A percentile compares a stretch with the other conserved stretches of the same genome.
phyloP scores from a whole-genome alignment of 1,284 basidiomycete genomes.

The Gymnopus androsaceus region DNA sequence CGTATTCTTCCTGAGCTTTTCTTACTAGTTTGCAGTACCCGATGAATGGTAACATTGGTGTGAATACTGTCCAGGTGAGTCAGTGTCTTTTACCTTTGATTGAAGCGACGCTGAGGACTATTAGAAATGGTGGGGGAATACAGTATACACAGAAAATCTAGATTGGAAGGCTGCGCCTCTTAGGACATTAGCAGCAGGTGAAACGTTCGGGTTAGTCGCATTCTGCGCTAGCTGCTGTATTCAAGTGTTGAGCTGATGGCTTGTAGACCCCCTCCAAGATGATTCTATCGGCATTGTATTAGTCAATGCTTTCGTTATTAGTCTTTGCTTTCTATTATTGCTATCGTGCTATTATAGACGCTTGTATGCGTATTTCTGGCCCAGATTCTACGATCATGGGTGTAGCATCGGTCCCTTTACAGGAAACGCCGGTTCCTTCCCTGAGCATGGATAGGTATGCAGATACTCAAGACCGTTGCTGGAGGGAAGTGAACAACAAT shows the following conservation, averaged over 20 bases:
- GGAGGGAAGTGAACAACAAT: too few species aligned
- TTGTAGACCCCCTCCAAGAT: neutral
- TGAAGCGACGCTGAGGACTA: too few species aligned
- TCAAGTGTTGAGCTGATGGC: neutral
- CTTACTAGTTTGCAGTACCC: constrained; percentile 69
- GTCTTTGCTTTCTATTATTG: too few species aligned
- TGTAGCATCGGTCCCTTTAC: too few species aligned
- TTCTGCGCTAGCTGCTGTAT: neutral
- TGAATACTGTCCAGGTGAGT: constrained; percentile 52
- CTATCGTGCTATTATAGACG: neutral
- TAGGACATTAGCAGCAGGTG: constrained; percentile 29
- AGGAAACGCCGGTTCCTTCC: too few species aligned
- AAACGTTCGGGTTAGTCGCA: constrained; percentile 41
- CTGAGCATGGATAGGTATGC: too few species aligned
- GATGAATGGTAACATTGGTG: constrained; percentile 58
- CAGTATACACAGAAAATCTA: constrained; percentile 45
- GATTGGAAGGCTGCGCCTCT: constrained; percentile 38
- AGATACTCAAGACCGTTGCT: too few species aligned
- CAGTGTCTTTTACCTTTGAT: too few species aligned
- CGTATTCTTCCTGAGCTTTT: constrained; percentile 63
- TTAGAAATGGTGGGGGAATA: constrained; percentile 78
- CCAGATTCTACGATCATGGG: too few species aligned
- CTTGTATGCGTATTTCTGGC: neutral
- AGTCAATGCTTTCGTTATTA: neutral
- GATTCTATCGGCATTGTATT: neutral